A percentile compares a stretch with the other conserved stretches of the same genome.
Conservation (phyloP, 169 alveolate genomes). For the Eimeria tenella region DNA sequence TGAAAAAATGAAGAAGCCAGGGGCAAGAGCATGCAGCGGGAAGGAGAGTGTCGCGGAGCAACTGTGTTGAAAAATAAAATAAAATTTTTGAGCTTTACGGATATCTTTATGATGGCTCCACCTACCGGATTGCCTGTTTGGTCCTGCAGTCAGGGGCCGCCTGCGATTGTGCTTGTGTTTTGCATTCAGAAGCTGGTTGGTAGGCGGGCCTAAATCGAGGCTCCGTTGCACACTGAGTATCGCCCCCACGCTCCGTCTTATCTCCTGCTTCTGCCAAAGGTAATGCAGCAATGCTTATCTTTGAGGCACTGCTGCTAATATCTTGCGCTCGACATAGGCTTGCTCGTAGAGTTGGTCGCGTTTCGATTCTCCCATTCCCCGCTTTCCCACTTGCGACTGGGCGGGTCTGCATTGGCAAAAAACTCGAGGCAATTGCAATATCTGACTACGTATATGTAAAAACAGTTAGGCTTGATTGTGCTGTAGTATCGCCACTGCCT, state of each 20-base stretch:
- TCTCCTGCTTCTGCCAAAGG: constrained; percentile 10
- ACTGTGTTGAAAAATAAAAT: not conserved
- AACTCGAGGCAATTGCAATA: too few relatives aligned
- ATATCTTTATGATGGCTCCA: not conserved
- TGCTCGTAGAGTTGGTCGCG: constrained; percentile 5
- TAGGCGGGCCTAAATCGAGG: not conserved
- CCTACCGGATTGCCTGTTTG: constrained; percentile 36
- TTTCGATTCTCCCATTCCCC: constrained; percentile 37
- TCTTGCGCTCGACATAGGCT: not conserved
- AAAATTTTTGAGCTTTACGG: not conserved
- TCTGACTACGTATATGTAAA: not conserved
- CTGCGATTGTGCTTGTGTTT: not conserved
- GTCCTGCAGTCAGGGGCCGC: not conserved
- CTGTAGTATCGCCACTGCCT: not conserved
- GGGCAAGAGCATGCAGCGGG: too few relatives aligned
- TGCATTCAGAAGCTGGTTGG: constrained; percentile 12
- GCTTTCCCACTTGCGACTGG: not conserved
- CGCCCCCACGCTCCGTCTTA: constrained; percentile 31
- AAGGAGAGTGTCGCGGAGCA: not conserved
- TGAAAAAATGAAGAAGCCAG: too few relatives aligned
- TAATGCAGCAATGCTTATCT: not conserved
- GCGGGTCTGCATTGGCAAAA: constrained; percentile 31
- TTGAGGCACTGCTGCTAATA: not conserved
- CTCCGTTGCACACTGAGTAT: not conserved
- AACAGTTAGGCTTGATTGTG: not conserved